Evolutionary conservation across 345 rosid genomes (phyloP).

Genomic region (Populus tremula): DNA sequence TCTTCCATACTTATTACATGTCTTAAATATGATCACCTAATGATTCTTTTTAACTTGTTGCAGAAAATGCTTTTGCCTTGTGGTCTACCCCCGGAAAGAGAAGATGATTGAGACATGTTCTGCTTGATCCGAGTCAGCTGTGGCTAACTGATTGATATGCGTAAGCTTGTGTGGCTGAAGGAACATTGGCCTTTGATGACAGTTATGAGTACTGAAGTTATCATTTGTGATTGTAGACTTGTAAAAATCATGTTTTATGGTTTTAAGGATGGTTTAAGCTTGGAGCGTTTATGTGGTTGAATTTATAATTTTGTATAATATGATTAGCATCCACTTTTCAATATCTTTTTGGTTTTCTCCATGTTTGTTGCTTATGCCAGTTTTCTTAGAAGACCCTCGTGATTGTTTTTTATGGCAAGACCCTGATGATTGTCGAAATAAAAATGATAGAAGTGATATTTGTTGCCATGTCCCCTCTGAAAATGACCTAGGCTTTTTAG

Average conservation of each 20-base stretch:
- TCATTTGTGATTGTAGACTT: background rate
- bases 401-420: background rate
- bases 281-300: background rate
- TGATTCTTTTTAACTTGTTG: conserved; percentile 14
- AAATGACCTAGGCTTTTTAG: background rate
- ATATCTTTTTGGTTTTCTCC: background rate
- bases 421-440: background rate
- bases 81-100: conserved; percentile 95
- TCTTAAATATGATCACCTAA: background rate
- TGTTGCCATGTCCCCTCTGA: background rate
- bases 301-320: background rate
- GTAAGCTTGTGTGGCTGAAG: background rate
- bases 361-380: background rate
- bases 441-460: background rate
- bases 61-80: conserved; percentile 98
- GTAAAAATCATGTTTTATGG: background rate
- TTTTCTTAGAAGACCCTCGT: background rate
- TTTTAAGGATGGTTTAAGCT: background rate
- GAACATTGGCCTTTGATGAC: background rate
- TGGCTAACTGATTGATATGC: background rate
- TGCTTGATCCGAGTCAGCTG: background rate
- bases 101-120: conserved; percentile 51
- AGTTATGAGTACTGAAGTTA: background rate
- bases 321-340: background rate
- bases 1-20: background rate